These are phyloP conservation scores for Ustulina deusta DNA, from an alignment of 2,329 filamentous ascomycete genomes.

Conservation along the genomic window DNA sequence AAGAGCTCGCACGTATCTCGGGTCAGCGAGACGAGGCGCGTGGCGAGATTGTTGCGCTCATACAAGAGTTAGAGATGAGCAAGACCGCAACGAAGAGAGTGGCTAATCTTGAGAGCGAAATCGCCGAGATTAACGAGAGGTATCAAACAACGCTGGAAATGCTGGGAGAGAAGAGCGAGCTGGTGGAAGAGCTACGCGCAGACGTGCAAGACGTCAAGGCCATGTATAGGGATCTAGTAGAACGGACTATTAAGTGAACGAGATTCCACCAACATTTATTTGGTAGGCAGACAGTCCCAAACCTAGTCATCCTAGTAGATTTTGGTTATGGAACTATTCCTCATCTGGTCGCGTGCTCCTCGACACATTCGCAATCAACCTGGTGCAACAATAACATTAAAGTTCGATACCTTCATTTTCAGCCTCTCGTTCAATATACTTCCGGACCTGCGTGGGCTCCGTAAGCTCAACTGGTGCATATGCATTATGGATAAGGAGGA, in stretches of 20 bases:
- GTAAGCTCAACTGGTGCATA: constrained; percentile 28
- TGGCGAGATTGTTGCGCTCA: constrained; percentile 88
- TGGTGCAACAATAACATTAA: constrained; percentile 38
- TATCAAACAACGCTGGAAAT: constrained; percentile 95
- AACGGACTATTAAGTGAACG: constrained; percentile 78
- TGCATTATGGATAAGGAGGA: constrained; percentile 18
- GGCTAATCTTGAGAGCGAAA: constrained; percentile 73
- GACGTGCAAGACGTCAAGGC: constrained; percentile 95
- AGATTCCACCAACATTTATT: constrained; percentile 26
- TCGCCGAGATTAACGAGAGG: constrained; percentile 76
- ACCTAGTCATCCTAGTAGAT: constrained; percentile 24
- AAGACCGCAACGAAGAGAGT: constrained; percentile 70
- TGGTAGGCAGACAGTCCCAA: constrained; percentile 27
- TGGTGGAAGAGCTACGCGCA: constrained; percentile 87
- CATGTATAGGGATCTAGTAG: constrained; percentile 94
- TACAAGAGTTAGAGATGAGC: constrained; percentile 85
- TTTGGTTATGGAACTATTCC: constrained; percentile 35
- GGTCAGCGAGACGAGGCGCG: constrained; percentile 92
- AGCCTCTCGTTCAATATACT: constrained; percentile 80
- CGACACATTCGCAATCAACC: constrained; percentile 10
- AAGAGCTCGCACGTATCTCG: constrained; percentile 83
- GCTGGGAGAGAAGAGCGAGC: constrained; percentile 96
- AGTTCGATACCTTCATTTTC: constrained; percentile 85
- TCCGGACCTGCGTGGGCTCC: constrained; percentile 67
- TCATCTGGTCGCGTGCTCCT: constrained; percentile 21